Evolutionary conservation across 768 basidiomycete species (phyloP).

Genomic region (Cystobasidium ongulense): DNA sequence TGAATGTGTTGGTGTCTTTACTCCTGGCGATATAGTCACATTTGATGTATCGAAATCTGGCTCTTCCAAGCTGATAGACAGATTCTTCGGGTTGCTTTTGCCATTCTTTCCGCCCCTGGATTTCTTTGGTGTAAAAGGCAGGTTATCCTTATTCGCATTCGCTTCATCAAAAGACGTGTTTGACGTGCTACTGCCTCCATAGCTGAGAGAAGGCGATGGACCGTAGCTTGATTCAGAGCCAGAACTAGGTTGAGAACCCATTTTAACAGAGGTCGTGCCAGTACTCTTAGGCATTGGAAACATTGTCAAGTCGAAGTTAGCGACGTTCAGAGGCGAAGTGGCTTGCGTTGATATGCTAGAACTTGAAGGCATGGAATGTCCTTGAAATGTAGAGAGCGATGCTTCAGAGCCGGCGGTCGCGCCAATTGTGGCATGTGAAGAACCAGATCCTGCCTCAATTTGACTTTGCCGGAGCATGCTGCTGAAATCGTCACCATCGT

Average conservation of each 20-base stretch:
- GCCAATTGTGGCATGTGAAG: neutral
- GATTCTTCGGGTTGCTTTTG: neutral
- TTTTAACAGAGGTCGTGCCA: neutral
- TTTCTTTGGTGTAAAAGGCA: neutral
- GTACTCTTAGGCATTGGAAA: slow-evolving; percentile 12
- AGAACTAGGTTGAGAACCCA: neutral
- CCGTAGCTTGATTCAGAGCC: slow-evolving; percentile 1
- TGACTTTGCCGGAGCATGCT: slow-evolving; percentile 2
- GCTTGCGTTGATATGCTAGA: neutral
- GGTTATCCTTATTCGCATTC: neutral
- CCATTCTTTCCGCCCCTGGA: neutral
- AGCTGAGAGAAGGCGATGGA: slow-evolving; percentile 8
- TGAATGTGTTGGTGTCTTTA: slow-evolving; percentile 22
- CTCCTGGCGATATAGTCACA: neutral
- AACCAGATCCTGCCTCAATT: neutral
- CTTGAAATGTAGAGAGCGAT: neutral
- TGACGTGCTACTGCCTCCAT: slow-evolving; percentile 24
- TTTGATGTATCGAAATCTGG: neutral
- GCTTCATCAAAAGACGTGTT: slow-evolving; percentile 25
- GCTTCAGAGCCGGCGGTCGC: neutral
- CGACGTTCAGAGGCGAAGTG: neutral
- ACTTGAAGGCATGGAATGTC: neutral
- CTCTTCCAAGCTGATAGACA: neutral
- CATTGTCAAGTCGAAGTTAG: slow-evolving; percentile 6
- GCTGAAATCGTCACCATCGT: slow-evolving; percentile 8